Percentiles rank a stretch among this genome's conserved stretches.
These are phyloP conservation scores for Thuja plicata DNA, from an alignment of 83 land plant species.

Conservation along the genomic window DNA sequence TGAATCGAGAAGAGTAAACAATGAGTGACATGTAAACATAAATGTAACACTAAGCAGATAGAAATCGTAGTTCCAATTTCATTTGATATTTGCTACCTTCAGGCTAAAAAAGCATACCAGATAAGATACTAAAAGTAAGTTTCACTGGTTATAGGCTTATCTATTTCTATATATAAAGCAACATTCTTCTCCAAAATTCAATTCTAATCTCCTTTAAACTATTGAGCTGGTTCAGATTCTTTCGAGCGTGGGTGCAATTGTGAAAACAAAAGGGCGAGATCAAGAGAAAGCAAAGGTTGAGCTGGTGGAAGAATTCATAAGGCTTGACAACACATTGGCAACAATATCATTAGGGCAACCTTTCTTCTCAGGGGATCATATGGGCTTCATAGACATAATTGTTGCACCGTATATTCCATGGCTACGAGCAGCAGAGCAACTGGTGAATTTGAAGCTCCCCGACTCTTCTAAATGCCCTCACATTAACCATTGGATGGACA, in stretches of 20 bases:
- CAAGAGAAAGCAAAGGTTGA: conserved; percentile 13
- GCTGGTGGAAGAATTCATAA: conserved; percentile 9
- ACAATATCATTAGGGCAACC: conserved; percentile 18
- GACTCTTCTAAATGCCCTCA: conserved; percentile 16
- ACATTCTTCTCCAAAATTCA: neutral
- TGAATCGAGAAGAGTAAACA: too few relatives aligned
- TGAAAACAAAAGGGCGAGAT: conserved; percentile 14
- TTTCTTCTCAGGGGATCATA: conserved; percentile 25
- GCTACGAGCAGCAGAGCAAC: conserved; percentile 15
- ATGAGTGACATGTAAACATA: too few relatives aligned
- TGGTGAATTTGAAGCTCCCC: conserved; percentile 14
- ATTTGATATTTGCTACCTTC: too few relatives aligned
- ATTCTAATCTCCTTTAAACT: neutral
- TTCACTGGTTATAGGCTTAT: too few relatives aligned
- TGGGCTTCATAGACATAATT: conserved; percentile 27
- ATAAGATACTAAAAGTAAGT: too few relatives aligned
- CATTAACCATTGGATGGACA: conserved; percentile 20
- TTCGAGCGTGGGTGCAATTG: neutral
- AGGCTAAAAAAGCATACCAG: too few relatives aligned
- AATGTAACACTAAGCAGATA: too few relatives aligned
- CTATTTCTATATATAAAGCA: too few relatives aligned
- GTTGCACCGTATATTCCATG: conserved; percentile 9
- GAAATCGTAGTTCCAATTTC: too few relatives aligned
- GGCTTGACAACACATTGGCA: conserved; percentile 20
- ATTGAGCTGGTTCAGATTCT: conserved; percentile 4